Percentiles rank a stretch among this genome's conserved stretches.
Evolutionary conservation across 176 grass and related monocot species (phyloP).

Genomic region (Oryza punctata): DNA sequence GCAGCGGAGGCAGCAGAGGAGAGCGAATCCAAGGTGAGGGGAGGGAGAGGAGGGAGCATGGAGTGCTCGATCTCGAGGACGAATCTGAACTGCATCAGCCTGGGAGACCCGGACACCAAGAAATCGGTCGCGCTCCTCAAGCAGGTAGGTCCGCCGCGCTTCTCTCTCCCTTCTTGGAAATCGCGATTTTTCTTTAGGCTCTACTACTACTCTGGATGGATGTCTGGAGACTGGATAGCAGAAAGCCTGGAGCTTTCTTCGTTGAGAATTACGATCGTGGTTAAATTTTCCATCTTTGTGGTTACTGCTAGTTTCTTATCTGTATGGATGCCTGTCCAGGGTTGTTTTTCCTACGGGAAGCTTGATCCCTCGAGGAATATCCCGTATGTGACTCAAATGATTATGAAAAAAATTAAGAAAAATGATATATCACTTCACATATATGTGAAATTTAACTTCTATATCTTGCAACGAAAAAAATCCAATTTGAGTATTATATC

Average conservation of each 20-base stretch:
- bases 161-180: constrained; percentile 17
- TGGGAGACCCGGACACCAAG: constrained; percentile 60
- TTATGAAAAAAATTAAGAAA: too few species aligned
- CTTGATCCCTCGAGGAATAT: too few species aligned
- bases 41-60: constrained; percentile 43
- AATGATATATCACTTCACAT: too few species aligned
- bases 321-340: not conserved
- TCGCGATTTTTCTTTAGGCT: not conserved
- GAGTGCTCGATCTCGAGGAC: constrained; percentile 53
- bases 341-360: not conserved
- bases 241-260: constrained; percentile 4
- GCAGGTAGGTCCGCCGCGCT: constrained; percentile 45
- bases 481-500: too few species aligned
- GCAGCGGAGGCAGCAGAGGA: not conserved
- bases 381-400: too few species aligned
- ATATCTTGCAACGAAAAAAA: too few species aligned
- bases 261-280: not conserved
- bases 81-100: constrained; percentile 74
- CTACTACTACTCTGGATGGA: not conserved
- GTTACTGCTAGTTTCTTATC: not conserved
- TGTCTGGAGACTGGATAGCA: not conserved
- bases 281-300: not conserved
- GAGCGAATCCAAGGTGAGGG: constrained; percentile 4
- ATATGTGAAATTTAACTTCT: too few species aligned
- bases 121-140: constrained; percentile 87